Evolutionary conservation across 805 yeast genomes (phyloP).

Genomic region (Yamadazyma philogaea): DNA sequence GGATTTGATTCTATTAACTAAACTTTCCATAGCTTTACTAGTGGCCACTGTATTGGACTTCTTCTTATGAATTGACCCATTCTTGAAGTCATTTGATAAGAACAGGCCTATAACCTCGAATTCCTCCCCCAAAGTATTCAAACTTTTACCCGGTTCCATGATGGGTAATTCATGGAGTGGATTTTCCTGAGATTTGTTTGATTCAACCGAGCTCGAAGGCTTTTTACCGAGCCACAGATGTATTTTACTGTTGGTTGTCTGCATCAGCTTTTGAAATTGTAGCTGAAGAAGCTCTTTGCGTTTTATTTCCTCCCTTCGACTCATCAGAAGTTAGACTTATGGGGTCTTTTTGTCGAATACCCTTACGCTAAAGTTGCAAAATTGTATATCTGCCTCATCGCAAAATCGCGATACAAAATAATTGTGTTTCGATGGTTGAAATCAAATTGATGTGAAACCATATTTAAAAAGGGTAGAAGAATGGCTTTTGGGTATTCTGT

Average conservation of each 20-base stretch:
- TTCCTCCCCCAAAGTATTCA: constrained; percentile 7
- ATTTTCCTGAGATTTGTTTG: constrained; percentile 20
- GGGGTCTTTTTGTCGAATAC: not conserved
- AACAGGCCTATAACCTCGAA: not conserved
- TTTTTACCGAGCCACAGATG: constrained; percentile 10
- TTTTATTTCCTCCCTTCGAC: constrained; percentile 42
- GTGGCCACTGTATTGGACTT: not conserved
- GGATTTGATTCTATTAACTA: constrained; percentile 36
- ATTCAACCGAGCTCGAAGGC: not conserved
- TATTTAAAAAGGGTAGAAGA: too few species aligned
- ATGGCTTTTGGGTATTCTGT: too few species aligned
- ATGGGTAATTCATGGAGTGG: constrained; percentile 34
- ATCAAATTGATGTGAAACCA: too few species aligned
- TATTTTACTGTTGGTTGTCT: constrained; percentile 25
- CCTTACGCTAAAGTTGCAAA: not conserved
- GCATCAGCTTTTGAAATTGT: constrained; percentile 42
- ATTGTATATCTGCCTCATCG: constrained; percentile 2
- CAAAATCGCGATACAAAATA: not conserved
- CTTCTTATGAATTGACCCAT: not conserved
- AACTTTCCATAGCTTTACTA: constrained; percentile 33
- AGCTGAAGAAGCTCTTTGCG: constrained; percentile 47
- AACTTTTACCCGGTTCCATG: constrained; percentile 17
- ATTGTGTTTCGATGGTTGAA: too few species aligned
- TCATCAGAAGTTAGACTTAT: constrained; percentile 3
- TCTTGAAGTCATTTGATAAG: constrained; percentile 12